A percentile compares a stretch with the other conserved stretches of the same genome.
These are phyloP conservation scores for Alloteropsis semialata DNA, from an alignment of 176 grass and related monocot species.

Conservation along the genomic window DNA sequence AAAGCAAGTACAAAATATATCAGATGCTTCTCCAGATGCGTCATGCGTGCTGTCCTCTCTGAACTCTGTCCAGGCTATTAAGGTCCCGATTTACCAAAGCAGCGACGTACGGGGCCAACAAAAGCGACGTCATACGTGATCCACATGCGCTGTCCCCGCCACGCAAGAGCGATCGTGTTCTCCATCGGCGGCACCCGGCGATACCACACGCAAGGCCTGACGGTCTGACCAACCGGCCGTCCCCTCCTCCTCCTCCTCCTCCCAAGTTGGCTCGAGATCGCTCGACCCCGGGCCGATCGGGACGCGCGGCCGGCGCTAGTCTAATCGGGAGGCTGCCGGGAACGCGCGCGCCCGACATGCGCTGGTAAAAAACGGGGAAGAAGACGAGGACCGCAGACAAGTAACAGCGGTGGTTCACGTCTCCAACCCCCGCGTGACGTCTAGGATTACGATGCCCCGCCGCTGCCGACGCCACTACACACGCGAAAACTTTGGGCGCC, in stretches of 20 bases:
- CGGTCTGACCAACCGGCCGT: not conserved
- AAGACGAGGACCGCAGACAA: not conserved
- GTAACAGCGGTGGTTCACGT: not conserved
- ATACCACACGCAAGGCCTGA: not conserved
- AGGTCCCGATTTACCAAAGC: not conserved
- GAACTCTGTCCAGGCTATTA: not conserved
- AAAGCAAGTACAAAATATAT: not conserved
- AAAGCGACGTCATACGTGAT: constrained; percentile 36
- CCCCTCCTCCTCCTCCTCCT: not conserved
- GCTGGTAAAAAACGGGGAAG: not conserved
- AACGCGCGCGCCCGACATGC: not conserved
- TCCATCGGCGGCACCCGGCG: not conserved
- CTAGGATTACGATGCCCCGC: constrained; percentile 17
- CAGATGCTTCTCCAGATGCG: not conserved
- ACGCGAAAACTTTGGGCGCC: not conserved
- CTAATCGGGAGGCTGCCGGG: not conserved
- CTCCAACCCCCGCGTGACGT: constrained; percentile 14
- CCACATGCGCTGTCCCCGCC: constrained; percentile 10
- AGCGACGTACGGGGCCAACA: constrained; percentile 3
- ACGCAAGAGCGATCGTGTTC: constrained; percentile 9
- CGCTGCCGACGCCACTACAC: constrained; percentile 20
- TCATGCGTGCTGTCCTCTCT: not conserved
- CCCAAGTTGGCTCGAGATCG: not conserved
- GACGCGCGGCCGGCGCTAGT: not conserved
- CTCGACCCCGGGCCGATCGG: not conserved